Conservation (phyloP, 1,139 yeast species). For the Protomyces macrosporus region DNA sequence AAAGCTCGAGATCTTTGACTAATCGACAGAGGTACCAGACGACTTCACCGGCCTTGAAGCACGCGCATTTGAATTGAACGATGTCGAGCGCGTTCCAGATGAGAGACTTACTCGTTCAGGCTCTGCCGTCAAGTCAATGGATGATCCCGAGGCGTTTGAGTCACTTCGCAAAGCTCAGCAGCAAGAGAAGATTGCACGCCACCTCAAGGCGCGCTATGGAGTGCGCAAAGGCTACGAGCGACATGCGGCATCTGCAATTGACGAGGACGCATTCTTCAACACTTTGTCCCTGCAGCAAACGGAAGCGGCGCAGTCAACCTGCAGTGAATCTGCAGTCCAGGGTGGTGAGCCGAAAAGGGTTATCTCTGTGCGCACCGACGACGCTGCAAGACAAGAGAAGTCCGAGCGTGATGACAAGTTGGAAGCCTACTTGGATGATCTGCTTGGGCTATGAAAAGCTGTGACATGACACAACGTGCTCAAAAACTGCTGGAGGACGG, state of each 20-base stretch:
- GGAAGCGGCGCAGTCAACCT: no score
- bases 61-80: constrained; percentile 1
- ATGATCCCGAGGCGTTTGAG: constrained; percentile 12
- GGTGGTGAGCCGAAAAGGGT: no score
- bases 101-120: background rate
- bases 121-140: constrained; percentile 4
- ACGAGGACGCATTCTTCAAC: background rate
- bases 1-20: background rate
- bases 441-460: background rate
- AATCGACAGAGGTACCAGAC: constrained; percentile 1
- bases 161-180: constrained; percentile 8
- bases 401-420: background rate
- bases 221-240: background rate
- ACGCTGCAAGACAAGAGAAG: background rate
- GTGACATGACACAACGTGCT: background rate
- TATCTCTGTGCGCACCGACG: no score
- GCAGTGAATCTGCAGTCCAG: no score
- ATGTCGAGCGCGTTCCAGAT: constrained; percentile 15
- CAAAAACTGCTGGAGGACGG: no score
- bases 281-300: background rate
- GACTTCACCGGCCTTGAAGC: constrained; percentile 3
- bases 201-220: constrained; percentile 8
- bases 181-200: constrained; percentile 17
- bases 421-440: background rate
- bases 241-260: background rate